Evolutionary conservation across 1,284 basidiomycete species (phyloP).

Genomic region (Rhodotorula sp.): DNA sequence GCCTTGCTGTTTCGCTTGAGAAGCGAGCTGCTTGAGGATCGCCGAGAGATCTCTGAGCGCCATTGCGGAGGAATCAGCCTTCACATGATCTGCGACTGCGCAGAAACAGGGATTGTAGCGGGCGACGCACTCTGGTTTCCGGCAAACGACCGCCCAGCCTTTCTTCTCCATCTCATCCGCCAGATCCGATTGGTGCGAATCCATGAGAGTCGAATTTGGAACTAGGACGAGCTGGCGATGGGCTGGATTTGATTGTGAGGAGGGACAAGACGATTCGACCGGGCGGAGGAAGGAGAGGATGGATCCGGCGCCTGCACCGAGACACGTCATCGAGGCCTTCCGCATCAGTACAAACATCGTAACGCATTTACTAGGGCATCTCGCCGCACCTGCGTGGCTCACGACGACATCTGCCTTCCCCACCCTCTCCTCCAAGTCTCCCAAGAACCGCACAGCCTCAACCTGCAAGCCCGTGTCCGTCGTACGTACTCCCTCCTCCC

Average conservation of each 20-base stretch:
- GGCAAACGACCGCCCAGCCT: constrained; percentile 49
- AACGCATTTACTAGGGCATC: background rate
- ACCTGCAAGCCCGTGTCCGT: constrained; percentile 52
- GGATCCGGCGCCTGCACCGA: constrained; percentile 78
- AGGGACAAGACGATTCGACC: constrained; percentile 36
- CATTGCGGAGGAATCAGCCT: background rate
- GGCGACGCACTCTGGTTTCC: constrained; percentile 13
- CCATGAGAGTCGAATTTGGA: constrained; percentile 81
- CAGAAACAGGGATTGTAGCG: no score
- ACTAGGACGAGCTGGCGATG: constrained; percentile 69
- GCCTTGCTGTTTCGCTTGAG: background rate
- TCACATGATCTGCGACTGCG: no score
- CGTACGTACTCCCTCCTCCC: constrained; percentile 42
- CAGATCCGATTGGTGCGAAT: constrained; percentile 91
- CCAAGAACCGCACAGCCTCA: constrained; percentile 68
- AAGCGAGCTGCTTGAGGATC: background rate
- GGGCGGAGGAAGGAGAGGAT: constrained; percentile 80
- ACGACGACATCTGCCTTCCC: constrained; percentile 71
- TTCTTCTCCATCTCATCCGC: constrained; percentile 65
- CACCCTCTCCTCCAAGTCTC: constrained; percentile 65
- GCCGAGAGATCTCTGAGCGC: background rate
- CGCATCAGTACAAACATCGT: background rate
- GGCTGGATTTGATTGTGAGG: constrained; percentile 51
- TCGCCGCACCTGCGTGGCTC: constrained; percentile 78
- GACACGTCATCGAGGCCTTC: background rate